Evolutionary conservation across 2,329 filamentous ascomycete genomes (phyloP).

Genomic region (Gremmenia infestans): DNA sequence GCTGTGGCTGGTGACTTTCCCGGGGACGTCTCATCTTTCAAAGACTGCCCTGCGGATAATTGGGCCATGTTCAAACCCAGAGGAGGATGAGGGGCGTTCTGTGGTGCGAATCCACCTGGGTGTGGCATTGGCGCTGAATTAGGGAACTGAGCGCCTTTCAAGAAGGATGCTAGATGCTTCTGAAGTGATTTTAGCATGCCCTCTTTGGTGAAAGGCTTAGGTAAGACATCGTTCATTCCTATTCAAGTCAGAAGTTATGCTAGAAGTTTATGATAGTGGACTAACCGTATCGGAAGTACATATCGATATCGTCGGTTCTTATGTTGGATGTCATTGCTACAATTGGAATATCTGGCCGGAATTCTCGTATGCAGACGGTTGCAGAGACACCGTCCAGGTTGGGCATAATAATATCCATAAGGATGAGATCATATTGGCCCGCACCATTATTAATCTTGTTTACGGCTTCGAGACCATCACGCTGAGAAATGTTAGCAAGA

Average conservation of each 20-base stretch:
- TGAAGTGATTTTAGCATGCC: constrained; percentile 81
- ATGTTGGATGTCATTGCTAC: constrained; percentile 99
- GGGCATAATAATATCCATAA: constrained; percentile 98
- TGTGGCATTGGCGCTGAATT: constrained; percentile 20
- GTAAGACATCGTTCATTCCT: constrained; percentile 98
- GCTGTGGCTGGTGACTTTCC: constrained; percentile 31
- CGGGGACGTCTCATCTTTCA: constrained; percentile 31
- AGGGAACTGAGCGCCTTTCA: constrained; percentile 49
- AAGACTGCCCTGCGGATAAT: constrained; percentile 23
- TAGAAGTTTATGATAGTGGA: constrained; percentile 12
- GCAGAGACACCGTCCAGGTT: constrained; percentile 92
- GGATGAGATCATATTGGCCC: constrained; percentile 59
- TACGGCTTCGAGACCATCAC: constrained; percentile 86
- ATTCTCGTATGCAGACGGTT: constrained; percentile 86
- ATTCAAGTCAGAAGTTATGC: constrained; percentile 29
- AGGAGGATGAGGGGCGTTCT: constrained; percentile 20
- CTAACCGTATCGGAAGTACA: constrained; percentile 95
- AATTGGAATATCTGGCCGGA: constrained; percentile 76
- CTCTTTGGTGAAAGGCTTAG: constrained; percentile 92
- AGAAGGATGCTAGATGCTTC: constrained; percentile 79
- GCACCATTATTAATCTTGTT: constrained; percentile 63
- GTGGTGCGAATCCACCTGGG: constrained; percentile 22
- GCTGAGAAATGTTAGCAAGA: constrained; percentile 41
- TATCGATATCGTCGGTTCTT: constrained; percentile 89
- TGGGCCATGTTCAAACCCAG: constrained; percentile 29